A percentile compares a stretch with the other conserved stretches of the same genome.
Conservation (phyloP, 2,329 filamentous ascomycete genomes). For the Phaeomoniella chlamydospora region DNA sequence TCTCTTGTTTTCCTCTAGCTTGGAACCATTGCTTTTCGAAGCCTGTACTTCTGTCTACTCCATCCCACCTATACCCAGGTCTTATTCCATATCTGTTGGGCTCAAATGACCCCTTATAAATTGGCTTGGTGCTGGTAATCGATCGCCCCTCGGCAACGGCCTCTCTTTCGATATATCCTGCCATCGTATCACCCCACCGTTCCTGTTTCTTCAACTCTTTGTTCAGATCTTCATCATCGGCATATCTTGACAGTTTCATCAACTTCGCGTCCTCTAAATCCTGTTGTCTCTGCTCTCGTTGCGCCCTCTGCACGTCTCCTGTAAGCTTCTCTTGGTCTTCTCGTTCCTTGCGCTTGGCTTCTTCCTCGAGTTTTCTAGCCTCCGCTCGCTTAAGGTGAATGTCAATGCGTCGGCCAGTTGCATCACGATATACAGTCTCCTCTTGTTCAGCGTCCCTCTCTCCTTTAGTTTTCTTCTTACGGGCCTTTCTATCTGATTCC, state of each 20-base stretch:
- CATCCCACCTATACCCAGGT: constrained; percentile 91
- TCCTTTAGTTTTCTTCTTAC: constrained; percentile 14
- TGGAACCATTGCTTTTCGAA: constrained; percentile 91
- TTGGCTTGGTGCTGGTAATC: constrained; percentile 35
- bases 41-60: constrained; percentile 83
- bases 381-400: constrained; percentile 82
- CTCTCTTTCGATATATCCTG: constrained; percentile 53
- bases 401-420: constrained; percentile 86
- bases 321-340: constrained; percentile 56
- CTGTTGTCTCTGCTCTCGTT: constrained; percentile 50
- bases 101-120: constrained; percentile 65
- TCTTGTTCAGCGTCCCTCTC: constrained; percentile 30
- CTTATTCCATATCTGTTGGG: constrained; percentile 91
- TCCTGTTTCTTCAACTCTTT: constrained; percentile 59
- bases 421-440: constrained; percentile 91
- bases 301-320: constrained; percentile 70
- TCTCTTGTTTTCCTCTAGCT: constrained; percentile 62
- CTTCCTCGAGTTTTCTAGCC: constrained; percentile 63
- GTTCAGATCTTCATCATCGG: constrained; percentile 82
- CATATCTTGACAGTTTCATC: constrained; percentile 63
- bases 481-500: constrained; percentile 13
- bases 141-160: constrained; percentile 25
- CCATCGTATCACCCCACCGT: constrained; percentile 91
- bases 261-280: constrained; percentile 66
- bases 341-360: constrained; percentile 49